A percentile compares a stretch with the other conserved stretches of the same genome.
phyloP scores from a whole-genome alignment of 2,329 filamentous ascomycete genomes.

The Coccinonectria pachysandricola region DNA sequence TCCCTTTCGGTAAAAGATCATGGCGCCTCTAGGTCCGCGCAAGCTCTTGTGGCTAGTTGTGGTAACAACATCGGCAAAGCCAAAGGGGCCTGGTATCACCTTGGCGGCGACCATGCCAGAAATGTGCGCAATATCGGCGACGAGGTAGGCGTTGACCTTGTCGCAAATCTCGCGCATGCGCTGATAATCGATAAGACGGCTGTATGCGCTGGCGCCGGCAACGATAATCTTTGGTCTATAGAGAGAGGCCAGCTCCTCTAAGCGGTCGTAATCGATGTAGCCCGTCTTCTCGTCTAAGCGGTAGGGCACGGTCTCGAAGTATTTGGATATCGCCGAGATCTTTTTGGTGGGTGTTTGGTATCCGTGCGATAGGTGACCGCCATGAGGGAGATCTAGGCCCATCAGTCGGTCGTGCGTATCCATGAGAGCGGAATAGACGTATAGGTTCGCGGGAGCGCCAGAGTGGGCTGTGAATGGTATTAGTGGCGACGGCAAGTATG shows the following conservation, averaged over 20 bases:
- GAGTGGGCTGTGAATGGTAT: conserved; percentile 79
- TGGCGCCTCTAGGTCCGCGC: conserved; percentile 84
- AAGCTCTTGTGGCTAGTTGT: conserved; percentile 98
- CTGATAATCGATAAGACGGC: conserved; percentile 88
- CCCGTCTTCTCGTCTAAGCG: conserved; percentile 82
- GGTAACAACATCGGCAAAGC: conserved; percentile 85
- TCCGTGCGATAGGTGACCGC: conserved; percentile 90
- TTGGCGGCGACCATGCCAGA: conserved; percentile 88
- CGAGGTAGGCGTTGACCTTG: conserved; percentile 82
- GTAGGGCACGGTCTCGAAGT: conserved; percentile 97
- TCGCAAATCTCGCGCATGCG: conserved; percentile 85
- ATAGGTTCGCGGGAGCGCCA: conserved; percentile 64
- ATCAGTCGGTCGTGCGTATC: conserved; percentile 90
- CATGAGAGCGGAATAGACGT: conserved; percentile 92
- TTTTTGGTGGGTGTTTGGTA: conserved; percentile 92
- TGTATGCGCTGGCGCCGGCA: conserved; percentile 91
- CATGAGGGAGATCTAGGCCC: conserved; percentile 93
- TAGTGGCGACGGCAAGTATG: too few relatives aligned
- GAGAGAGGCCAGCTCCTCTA: conserved; percentile 76
- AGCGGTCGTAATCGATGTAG: conserved; percentile 85
- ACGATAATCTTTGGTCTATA: conserved; percentile 96
- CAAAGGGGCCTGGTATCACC: conserved; percentile 83
- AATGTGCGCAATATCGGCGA: conserved; percentile 96
- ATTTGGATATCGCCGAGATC: conserved; percentile 98
- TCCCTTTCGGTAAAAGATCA: conserved; percentile 97